phyloP scores from a whole-genome alignment of 345 rosid genomes.

The Ceriops zippeliana region DNA sequence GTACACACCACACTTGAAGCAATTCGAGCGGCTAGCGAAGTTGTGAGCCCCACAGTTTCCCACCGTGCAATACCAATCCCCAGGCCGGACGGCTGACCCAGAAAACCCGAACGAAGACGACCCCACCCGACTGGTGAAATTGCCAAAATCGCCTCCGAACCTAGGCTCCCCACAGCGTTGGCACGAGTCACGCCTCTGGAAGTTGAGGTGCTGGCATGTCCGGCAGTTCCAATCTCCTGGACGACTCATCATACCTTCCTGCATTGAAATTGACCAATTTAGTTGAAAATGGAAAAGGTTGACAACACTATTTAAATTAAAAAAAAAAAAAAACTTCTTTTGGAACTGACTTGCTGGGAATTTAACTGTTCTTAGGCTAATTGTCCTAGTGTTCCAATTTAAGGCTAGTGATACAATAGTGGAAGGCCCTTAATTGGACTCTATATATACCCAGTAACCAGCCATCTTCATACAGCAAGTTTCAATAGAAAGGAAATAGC shows the following conservation, averaged over 20 bases:
- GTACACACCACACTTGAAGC: slow-evolving; percentile 89
- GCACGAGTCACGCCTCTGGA: slow-evolving; percentile 84
- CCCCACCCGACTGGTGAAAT: slow-evolving; percentile 50
- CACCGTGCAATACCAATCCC: slow-evolving; percentile 90
- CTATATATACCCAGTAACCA: neutral
- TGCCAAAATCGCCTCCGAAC: slow-evolving; percentile 37
- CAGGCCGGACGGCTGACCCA: slow-evolving; percentile 89
- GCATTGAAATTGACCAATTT: neutral
- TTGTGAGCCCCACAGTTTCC: slow-evolving; percentile 92
- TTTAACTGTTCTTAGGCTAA: too few relatives aligned
- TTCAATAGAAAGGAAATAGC: neutral
- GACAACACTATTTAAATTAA: too few relatives aligned
- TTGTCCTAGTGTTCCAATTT: too few relatives aligned
- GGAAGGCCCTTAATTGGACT: too few relatives aligned
- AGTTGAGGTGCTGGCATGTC: slow-evolving; percentile 81
- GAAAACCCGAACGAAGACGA: slow-evolving; percentile 58
- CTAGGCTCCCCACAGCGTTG: slow-evolving; percentile 56
- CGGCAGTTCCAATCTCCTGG: slow-evolving; percentile 96
- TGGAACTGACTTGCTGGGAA: too few relatives aligned
- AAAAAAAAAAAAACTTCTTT: too few relatives aligned
- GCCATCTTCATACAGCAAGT: neutral
- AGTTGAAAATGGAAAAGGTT: too few relatives aligned
- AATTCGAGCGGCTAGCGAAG: slow-evolving; percentile 85
- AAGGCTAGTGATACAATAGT: too few relatives aligned
- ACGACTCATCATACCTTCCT: slow-evolving; percentile 59